Percentiles rank a stretch among this genome's conserved stretches.
phyloP scores from a whole-genome alignment of 352 stramenopile species.

The Phytophthora pini region DNA sequence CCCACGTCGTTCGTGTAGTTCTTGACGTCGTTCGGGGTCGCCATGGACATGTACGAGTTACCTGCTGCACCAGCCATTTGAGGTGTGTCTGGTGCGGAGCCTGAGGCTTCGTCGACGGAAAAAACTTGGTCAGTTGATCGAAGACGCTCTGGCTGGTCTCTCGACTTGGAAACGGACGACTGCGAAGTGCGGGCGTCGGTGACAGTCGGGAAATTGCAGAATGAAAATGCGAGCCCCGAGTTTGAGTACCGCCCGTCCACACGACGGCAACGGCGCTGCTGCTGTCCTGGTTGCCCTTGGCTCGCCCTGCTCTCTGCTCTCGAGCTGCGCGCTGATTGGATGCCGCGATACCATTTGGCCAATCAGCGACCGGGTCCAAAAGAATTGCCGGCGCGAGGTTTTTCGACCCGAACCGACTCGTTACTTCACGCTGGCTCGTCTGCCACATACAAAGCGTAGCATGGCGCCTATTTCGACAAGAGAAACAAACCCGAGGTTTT shows the following conservation, averaged over 20 bases:
- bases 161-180: conserved; percentile 24
- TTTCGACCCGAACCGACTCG: conserved; percentile 28
- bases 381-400: conserved; percentile 8
- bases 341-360: neutral
- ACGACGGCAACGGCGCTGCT: conserved; percentile 9
- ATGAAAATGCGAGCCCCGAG: conserved; percentile 35
- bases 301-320: conserved; percentile 12
- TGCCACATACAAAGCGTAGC: conserved; percentile 26
- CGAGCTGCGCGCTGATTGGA: conserved; percentile 18
- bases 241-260: conserved; percentile 25
- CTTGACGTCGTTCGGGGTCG: conserved; percentile 78
- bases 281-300: neutral
- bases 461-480: conserved; percentile 22
- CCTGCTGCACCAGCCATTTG: conserved; percentile 58
- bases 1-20: conserved; percentile 83
- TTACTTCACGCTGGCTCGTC: conserved; percentile 29
- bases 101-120: conserved; percentile 26
- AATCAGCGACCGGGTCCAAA: conserved; percentile 12
- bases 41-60: conserved; percentile 81
- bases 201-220: conserved; percentile 73
- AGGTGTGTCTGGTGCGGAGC: conserved; percentile 32
- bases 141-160: conserved; percentile 32
- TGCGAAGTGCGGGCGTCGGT: conserved; percentile 33
- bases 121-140: conserved; percentile 33
- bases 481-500: conserved; percentile 25